Conservation (phyloP, 179 eudicot species). For the Gypsophila paniculata region DNA sequence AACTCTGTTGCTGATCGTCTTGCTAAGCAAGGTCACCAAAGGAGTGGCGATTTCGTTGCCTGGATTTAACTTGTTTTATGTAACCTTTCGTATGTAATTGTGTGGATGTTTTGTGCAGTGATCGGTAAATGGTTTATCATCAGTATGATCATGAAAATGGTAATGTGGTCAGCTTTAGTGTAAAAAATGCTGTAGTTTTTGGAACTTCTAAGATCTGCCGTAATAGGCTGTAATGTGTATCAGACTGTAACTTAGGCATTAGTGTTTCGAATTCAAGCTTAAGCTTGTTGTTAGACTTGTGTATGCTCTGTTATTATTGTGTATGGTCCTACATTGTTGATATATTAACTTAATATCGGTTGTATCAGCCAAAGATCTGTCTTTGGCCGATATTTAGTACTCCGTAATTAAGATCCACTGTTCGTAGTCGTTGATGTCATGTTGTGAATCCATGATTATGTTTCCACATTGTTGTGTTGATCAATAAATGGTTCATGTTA, state of each 20-base stretch:
- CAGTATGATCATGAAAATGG: neutral
- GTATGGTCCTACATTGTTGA: neutral
- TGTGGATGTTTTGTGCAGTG: no score
- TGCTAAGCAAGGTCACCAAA: no score
- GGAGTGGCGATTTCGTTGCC: no score
- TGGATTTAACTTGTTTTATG: no score
- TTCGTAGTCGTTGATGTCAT: neutral
- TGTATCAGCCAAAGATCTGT: no score
- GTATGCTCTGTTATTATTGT: neutral
- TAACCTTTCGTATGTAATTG: no score
- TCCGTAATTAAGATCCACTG: neutral
- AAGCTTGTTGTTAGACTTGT: neutral
- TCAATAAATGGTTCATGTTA: neutral
- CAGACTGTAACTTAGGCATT: neutral
- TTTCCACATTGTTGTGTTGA: neutral
- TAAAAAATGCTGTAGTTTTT: neutral
- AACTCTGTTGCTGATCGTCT: no score
- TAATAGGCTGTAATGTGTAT: constrained; percentile 6
- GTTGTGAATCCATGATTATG: neutral
- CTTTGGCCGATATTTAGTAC: neutral
- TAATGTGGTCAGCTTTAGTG: neutral
- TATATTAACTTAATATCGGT: no score
- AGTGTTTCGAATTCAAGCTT: neutral
- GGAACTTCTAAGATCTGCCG: neutral
- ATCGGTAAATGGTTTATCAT: neutral